These are phyloP conservation scores for Malassezia arunalokei DNA, from an alignment of 1,284 basidiomycete species.

Conservation along the genomic window DNA sequence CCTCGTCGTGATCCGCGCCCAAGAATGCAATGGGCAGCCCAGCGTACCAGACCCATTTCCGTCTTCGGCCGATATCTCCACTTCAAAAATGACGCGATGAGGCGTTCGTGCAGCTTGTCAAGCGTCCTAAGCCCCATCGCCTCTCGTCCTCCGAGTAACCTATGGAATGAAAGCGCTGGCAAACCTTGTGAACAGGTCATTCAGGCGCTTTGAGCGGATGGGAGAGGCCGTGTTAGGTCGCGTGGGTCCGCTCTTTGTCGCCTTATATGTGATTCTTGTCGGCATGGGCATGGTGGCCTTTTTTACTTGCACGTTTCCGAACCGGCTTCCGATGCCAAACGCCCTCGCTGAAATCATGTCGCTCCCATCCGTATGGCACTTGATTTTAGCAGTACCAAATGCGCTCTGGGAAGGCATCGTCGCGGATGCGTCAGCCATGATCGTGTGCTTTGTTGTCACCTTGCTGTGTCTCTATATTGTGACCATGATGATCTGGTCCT, in stretches of 20 bases:
- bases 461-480: constrained; percentile 63
- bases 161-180: constrained; percentile 3
- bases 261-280: constrained; percentile 12
- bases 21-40: too few species aligned
- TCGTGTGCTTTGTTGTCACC: constrained; percentile 34
- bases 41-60: too few species aligned
- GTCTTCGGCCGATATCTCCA: neutral
- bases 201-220: constrained; percentile 9
- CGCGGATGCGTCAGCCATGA: constrained; percentile 17
- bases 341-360: constrained; percentile 23
- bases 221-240: constrained; percentile 5
- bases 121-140: too few species aligned
- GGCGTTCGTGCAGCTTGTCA: too few species aligned
- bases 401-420: constrained; percentile 17
- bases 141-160: neutral
- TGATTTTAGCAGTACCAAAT: constrained; percentile 25
- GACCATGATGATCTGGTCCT: constrained; percentile 65
- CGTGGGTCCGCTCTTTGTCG: constrained; percentile 8
- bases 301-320: constrained; percentile 23
- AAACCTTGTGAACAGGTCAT: constrained; percentile 3
- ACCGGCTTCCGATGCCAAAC: constrained; percentile 21
- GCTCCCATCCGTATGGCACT: constrained; percentile 27
- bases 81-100: too few species aligned
- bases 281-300: constrained; percentile 10
- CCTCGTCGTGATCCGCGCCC: too few species aligned